A percentile compares a stretch with the other conserved stretches of the same genome.
These are phyloP conservation scores for Candida vaughaniae DNA, from an alignment of 805 yeast genomes.

Conservation along the genomic window DNA sequence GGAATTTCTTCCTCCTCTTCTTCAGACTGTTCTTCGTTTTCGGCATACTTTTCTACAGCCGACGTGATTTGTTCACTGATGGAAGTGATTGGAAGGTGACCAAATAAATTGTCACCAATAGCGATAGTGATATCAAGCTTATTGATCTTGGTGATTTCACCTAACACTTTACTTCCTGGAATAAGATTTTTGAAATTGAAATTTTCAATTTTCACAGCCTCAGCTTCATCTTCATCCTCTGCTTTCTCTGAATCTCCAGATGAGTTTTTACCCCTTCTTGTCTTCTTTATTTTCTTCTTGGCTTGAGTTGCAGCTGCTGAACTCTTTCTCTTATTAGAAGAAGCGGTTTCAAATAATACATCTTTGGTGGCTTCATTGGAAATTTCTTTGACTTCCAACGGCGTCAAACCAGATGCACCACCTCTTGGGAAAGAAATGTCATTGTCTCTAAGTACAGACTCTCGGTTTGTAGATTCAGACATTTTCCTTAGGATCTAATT, in stretches of 20 bases:
- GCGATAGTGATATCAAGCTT: slow-evolving; percentile 66
- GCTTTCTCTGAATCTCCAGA: slow-evolving; percentile 12
- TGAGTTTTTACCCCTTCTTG: slow-evolving; percentile 17
- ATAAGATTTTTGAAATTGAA: slow-evolving; percentile 60
- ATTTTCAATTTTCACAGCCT: slow-evolving; percentile 55
- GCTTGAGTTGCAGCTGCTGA: slow-evolving; percentile 26
- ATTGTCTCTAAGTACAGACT: slow-evolving; percentile 15
- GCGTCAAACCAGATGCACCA: slow-evolving; percentile 81
- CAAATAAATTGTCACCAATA: slow-evolving; percentile 77
- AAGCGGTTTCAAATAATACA: slow-evolving; percentile 64
- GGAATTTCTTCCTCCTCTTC: slow-evolving; percentile 27
- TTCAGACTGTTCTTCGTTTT: slow-evolving; percentile 41
- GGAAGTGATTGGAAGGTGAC: slow-evolving; percentile 72
- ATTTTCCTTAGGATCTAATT: too few relatives aligned
- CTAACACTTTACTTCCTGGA: slow-evolving; percentile 74
- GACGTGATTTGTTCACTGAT: slow-evolving; percentile 63
- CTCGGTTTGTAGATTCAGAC: slow-evolving; percentile 7
- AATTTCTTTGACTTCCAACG: slow-evolving; percentile 88
- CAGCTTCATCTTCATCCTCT: slow-evolving; percentile 26
- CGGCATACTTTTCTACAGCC: slow-evolving; percentile 53
- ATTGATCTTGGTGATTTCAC: slow-evolving; percentile 65
- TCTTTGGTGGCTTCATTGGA: slow-evolving; percentile 91
- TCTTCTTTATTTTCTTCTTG: slow-evolving; percentile 23
- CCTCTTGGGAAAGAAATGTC: slow-evolving; percentile 91
- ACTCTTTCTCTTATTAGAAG: slow-evolving; percentile 30